Percentiles rank a stretch among this genome's conserved stretches.
Evolutionary conservation across 2,329 filamentous ascomycete genomes (phyloP).

Genomic region (Fusarium pilosicola): DNA sequence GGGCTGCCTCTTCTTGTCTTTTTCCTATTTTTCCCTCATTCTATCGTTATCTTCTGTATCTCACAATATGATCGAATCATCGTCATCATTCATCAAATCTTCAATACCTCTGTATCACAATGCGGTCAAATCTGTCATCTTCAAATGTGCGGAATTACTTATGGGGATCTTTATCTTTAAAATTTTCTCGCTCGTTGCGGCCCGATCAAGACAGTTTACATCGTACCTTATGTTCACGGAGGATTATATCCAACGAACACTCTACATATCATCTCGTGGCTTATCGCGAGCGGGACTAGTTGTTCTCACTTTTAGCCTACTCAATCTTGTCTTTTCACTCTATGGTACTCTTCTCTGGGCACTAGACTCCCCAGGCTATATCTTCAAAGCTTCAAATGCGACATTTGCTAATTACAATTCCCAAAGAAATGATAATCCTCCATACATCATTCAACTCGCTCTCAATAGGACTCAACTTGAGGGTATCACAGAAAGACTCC

Average conservation of each 20-base stretch:
- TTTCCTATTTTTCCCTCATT: neutral
- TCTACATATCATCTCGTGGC: slow-evolving; percentile 24
- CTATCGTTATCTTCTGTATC: too few relatives aligned
- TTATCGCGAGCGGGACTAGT: slow-evolving; percentile 19
- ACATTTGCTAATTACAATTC: slow-evolving; percentile 4
- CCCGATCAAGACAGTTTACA: slow-evolving; percentile 30
- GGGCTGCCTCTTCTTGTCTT: neutral
- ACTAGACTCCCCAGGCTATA: slow-evolving; percentile 27
- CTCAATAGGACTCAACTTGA: neutral
- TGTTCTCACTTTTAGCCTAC: slow-evolving; percentile 15
- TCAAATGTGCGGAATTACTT: slow-evolving; percentile 29
- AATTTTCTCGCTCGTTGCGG: slow-evolving; percentile 23
- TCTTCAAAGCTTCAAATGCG: slow-evolving; percentile 3
- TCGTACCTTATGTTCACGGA: slow-evolving; percentile 37
- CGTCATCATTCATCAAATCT: slow-evolving; percentile 8
- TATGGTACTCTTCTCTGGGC: slow-evolving; percentile 34
- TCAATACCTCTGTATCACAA: slow-evolving; percentile 32
- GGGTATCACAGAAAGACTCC: neutral
- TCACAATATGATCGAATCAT: slow-evolving; percentile 20
- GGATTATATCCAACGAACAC: slow-evolving; percentile 24
- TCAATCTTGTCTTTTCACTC: slow-evolving; percentile 12
- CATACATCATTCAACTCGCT: slow-evolving; percentile 24
- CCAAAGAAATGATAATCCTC: slow-evolving; percentile 4
- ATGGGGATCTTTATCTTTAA: slow-evolving; percentile 33
- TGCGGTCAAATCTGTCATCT: slow-evolving; percentile 32